These are phyloP conservation scores for Komagataella pseudopastoris DNA, from an alignment of 805 yeast species.

Conservation along the genomic window DNA sequence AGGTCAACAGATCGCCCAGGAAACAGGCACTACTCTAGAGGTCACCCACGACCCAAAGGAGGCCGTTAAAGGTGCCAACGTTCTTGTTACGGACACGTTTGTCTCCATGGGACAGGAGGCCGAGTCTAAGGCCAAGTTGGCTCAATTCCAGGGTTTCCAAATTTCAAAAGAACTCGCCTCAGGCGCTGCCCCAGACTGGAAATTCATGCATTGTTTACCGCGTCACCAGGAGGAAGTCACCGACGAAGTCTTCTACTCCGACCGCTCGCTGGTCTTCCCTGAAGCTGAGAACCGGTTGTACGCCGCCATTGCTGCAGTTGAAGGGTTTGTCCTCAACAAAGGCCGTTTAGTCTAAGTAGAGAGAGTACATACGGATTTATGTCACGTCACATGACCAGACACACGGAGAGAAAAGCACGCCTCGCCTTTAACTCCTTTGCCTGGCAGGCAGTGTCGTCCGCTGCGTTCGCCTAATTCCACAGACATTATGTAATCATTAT, in stretches of 20 bases:
- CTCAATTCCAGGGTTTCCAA: slow-evolving; percentile 81
- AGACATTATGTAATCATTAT: background rate
- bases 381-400: background rate
- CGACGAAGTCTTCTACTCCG: slow-evolving; percentile 84
- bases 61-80: slow-evolving; percentile 64
- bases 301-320: slow-evolving; percentile 91
- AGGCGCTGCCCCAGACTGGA: slow-evolving; percentile 50
- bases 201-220: slow-evolving; percentile 96
- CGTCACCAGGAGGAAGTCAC: slow-evolving; percentile 90
- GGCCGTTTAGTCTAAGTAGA: slow-evolving; percentile 27
- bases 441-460: background rate
- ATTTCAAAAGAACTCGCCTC: slow-evolving; percentile 52
- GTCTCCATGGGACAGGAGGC: slow-evolving; percentile 96
- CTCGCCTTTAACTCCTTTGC: background rate
- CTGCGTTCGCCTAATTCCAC: background rate
- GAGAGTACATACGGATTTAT: background rate
- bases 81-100: slow-evolving; percentile 93
- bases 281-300: slow-evolving; percentile 95
- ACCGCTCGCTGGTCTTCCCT: slow-evolving; percentile 74
- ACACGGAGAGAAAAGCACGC: too few species aligned
- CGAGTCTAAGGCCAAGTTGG: slow-evolving; percentile 55
- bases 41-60: slow-evolving; percentile 58
- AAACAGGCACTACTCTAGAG: slow-evolving; percentile 38
- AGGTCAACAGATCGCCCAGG: slow-evolving; percentile 39
- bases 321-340: slow-evolving; percentile 77